These are phyloP conservation scores for Penicillium sp. DNA, from an alignment of 2,329 filamentous ascomycete genomes.

Conservation along the genomic window DNA sequence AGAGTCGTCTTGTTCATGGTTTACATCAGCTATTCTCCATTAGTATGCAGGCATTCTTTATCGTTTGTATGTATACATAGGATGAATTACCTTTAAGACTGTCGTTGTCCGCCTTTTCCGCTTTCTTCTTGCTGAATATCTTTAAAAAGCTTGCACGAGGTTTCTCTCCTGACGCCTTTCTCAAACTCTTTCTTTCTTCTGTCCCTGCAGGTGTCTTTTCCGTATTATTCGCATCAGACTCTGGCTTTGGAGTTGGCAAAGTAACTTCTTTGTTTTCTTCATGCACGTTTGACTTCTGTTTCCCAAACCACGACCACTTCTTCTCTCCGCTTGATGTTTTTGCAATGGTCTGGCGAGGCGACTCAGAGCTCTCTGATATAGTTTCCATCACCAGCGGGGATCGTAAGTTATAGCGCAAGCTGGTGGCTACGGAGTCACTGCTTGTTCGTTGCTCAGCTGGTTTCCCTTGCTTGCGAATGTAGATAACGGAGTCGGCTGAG, in stretches of 20 bases:
- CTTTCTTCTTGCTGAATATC: conserved; percentile 50
- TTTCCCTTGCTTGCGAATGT: conserved; percentile 11
- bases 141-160: conserved; percentile 45
- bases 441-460: conserved; percentile 13
- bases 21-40: not conserved
- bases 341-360: conserved; percentile 24
- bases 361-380: conserved; percentile 39
- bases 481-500: conserved; percentile 13
- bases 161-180: conserved; percentile 20
- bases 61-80: not conserved
- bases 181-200: conserved; percentile 4
- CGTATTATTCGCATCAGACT: conserved; percentile 20
- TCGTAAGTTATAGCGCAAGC: conserved; percentile 22
- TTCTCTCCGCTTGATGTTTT: conserved; percentile 28
- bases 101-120: conserved; percentile 31
- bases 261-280: conserved; percentile 25
- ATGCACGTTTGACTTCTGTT: conserved; percentile 27
- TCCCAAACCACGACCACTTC: conserved; percentile 46
- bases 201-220: conserved; percentile 10
- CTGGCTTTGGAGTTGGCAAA: conserved; percentile 23
- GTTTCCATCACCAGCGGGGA: conserved; percentile 35
- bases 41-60: not conserved
- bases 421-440: conserved; percentile 18
- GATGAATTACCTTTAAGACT: conserved; percentile 36
- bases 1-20: not conserved